Evolutionary conservation across 805 yeast species (phyloP).

Genomic region (Lachancea sp.): DNA sequence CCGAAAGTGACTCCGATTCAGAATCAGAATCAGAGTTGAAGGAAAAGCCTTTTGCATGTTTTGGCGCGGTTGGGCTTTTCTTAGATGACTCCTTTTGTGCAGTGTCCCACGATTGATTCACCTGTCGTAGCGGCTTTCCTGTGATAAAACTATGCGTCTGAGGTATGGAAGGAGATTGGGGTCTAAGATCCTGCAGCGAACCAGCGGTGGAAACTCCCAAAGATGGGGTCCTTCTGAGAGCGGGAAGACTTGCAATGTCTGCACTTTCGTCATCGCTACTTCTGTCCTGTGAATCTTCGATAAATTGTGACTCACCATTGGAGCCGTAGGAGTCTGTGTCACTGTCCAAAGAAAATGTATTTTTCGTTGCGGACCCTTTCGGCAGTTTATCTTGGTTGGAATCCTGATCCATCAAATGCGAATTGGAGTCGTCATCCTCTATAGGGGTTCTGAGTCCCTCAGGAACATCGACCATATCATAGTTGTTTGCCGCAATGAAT

Average conservation of each 20-base stretch:
- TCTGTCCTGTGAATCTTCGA: conserved; percentile 17
- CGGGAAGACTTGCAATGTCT: conserved; percentile 13
- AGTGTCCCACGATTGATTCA: conserved; percentile 1
- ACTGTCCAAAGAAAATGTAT: conserved; percentile 13
- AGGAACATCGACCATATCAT: conserved; percentile 33
- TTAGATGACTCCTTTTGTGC: conserved; percentile 10
- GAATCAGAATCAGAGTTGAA: conserved; percentile 27
- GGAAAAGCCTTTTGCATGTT: conserved; percentile 24
- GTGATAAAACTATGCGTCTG: conserved; percentile 28
- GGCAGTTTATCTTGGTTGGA: conserved; percentile 5
- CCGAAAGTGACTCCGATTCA: conserved; percentile 9
- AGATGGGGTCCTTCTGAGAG: conserved; percentile 24
- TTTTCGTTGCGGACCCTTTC: conserved; percentile 4
- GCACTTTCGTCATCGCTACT: conserved; percentile 19
- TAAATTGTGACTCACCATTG: conserved; percentile 27
- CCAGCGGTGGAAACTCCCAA: conserved; percentile 23
- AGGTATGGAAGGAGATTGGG: conserved; percentile 10
- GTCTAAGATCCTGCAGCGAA: conserved; percentile 23
- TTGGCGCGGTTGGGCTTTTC: background rate
- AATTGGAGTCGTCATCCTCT: conserved; percentile 19
- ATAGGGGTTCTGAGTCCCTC: conserved; percentile 30
- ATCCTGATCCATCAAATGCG: background rate
- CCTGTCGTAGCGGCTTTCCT: conserved; percentile 19
- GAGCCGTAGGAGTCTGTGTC: conserved; percentile 24
- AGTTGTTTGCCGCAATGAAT: conserved; percentile 30